Base-by-base conservation (phyloP, 371 early-diverging fungal genomes). In the Funneliformis caledonium region DNA sequence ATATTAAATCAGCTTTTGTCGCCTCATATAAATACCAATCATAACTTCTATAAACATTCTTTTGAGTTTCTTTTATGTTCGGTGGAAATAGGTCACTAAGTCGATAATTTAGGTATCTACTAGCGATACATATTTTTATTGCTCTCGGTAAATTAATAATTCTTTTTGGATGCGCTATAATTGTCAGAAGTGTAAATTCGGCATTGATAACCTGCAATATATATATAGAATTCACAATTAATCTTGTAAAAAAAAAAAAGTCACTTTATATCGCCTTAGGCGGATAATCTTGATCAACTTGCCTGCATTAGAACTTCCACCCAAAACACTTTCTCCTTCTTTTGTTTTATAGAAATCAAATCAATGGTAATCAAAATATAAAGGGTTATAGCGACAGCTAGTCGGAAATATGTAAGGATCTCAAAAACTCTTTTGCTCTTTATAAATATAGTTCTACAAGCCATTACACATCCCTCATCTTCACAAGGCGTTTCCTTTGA, bases 11-110 rank as follows among this genome's bases (percentile, higher is more conserved):
- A 67, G 67, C 43, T 52, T 50, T 60, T 12, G 31, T 33, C 19
- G 47, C 78, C 19, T 78, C 68, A 56, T 78, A 78, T 33, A 64
- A 33, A 68, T 78, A 78, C 78, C 78, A 78, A 22, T 68, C 78
- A 64, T 78, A 78, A 52, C 11, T 48, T 37, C 68, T 68, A 16
- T 37, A 33, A 8, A 78, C 78, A 50, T 50, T 43, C 47, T 62
- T 50, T 69, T 78, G 78, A 5, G 43, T 22, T 26, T 68, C 19
- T 68, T 62, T 78, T 12, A 78, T 45, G 9, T 68, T 16, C 16
- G 67, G 22, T 31, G 69, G 26, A 50, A 68, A 33, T 68, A 26
- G 52, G 33, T 68, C n/a, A 3, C n/a, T 69, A 12, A 14, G 50
- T 33, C 48, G 19, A 12, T 33, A 12, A 78, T 42, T 31, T 33